Conservation (phyloP, 108 stramenopile species). For the Stephanodiscus minutulus region DNA sequence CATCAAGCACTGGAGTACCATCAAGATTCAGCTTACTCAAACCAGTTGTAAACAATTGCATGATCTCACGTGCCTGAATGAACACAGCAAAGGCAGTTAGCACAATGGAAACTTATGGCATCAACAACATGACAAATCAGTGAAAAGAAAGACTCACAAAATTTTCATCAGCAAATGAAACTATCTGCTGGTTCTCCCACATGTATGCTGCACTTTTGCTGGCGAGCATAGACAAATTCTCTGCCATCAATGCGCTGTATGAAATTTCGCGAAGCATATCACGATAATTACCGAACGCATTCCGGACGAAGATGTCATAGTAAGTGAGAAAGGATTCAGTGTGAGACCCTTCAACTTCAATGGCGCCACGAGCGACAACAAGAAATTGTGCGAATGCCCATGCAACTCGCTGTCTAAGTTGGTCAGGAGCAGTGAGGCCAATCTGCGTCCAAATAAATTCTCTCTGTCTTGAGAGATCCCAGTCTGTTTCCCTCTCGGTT, state of each 20-base stretch:
- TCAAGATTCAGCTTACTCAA: constrained; percentile 47
- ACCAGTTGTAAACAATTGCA: constrained; percentile 64
- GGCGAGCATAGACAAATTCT: constrained; percentile 61
- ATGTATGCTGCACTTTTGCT: constrained; percentile 51
- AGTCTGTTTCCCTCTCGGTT: constrained; percentile 31
- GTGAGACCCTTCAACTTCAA: constrained; percentile 24
- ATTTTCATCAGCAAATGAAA: constrained; percentile 68
- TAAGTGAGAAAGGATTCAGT: constrained; percentile 44
- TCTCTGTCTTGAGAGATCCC: constrained; percentile 47
- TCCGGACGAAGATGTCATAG: constrained; percentile 79
- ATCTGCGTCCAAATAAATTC: constrained; percentile 59
- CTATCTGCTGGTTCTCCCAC: constrained; percentile 43
- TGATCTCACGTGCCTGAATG: constrained; percentile 46
- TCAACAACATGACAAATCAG: neutral
- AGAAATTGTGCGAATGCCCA: constrained; percentile 74
- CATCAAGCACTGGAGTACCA: constrained; percentile 46
- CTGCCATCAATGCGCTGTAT: constrained; percentile 70
- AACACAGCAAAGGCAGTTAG: neutral
- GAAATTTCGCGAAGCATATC: constrained; percentile 75
- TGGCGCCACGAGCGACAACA: constrained; percentile 42
- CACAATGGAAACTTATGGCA: neutral
- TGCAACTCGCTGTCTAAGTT: constrained; percentile 77
- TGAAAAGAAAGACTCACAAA: constrained; percentile 41
- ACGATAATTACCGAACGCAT: constrained; percentile 81
- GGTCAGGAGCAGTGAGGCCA: constrained; percentile 65